Evolutionary conservation across 2,329 filamentous ascomycete species (phyloP), one percentile per base, ranked within the genome.

Genomic region (Herpomyces periplanetae): DNA sequence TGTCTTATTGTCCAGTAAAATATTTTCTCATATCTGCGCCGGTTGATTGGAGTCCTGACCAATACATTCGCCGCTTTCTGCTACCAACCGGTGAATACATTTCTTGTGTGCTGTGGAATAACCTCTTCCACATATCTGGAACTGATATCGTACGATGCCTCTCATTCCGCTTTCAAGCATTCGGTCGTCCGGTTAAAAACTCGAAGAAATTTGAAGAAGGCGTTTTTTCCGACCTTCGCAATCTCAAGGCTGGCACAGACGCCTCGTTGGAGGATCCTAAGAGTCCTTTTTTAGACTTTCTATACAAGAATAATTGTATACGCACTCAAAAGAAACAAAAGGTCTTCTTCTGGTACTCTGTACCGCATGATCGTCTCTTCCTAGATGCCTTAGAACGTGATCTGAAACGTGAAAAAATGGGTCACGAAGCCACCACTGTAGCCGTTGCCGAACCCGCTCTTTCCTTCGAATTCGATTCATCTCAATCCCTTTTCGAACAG

Each of bases 301-400:
- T 96, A 17, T 96, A 96, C 57, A 96, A 96, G 53, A 96, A 96
- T 54, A 96, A 96, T 49, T 96, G 80, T 51, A 96, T 96, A 31
- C 62, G 80, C 30, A 96, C 80, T 14, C 80, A 96, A 42, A 96
- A 96, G 58, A 96, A 96, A 52, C 80, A 96, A 37, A 96, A 96
- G 49, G 80, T 96, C 28, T 96, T 96, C 36, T 96, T 91, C 46
- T 96, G 80, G 80, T 96, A 91, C 44, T 88, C 73, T 45, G 80
- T 96, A 18, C 80, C 80, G 1, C 80, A 96, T 39, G 80, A 96
- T 42, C 59, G 80, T 21, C 57, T 96, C 19, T 96, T 96, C 44
- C 60, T 96, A 29, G 80, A 96, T 44, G 80, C 80, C 15, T 49
- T 96, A 31, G 80, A 96, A 50, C 63, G 80, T 27, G 80, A 96